These are phyloP conservation scores for Scedosporium boydii DNA, from an alignment of 2,329 filamentous ascomycete species.

Conservation along the genomic window DNA sequence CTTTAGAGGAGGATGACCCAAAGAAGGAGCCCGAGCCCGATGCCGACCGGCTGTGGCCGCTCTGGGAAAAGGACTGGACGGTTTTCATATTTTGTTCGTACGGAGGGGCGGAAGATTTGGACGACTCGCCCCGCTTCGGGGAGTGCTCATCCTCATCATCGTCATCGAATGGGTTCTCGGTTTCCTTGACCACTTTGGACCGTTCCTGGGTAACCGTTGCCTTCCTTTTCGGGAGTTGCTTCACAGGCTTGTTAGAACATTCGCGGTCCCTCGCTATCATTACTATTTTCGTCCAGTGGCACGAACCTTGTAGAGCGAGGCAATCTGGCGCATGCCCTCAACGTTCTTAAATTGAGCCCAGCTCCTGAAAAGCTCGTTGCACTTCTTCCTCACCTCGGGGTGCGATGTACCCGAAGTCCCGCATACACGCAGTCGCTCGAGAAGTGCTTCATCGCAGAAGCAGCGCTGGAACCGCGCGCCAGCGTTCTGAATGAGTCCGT, in stretches of 20 bases:
- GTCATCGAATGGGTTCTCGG: conserved; percentile 61
- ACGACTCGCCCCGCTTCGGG: conserved; percentile 15
- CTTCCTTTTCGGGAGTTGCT: conserved; percentile 58
- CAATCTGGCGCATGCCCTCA: conserved; percentile 69
- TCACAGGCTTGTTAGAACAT: background rate
- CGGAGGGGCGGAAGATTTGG: conserved; percentile 13
- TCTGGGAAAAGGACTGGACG: conserved; percentile 9
- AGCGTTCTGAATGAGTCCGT: conserved; percentile 91
- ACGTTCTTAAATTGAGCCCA: conserved; percentile 84
- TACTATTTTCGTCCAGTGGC: background rate
- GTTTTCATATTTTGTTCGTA: conserved; percentile 9
- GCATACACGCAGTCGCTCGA: conserved; percentile 83
- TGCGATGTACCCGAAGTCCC: conserved; percentile 80
- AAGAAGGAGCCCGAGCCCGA: conserved; percentile 28
- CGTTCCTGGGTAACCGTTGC: conserved; percentile 66
- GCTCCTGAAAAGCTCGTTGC: conserved; percentile 72
- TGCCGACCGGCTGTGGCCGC: conserved; percentile 27
- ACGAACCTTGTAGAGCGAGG: conserved; percentile 61
- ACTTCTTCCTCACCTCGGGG: conserved; percentile 77
- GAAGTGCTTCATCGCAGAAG: conserved; percentile 82
- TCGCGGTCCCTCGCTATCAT: background rate
- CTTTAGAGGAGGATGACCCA: conserved; percentile 34
- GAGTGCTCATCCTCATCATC: conserved; percentile 49
- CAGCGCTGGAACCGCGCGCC: conserved; percentile 76
- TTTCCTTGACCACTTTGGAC: conserved; percentile 76